phyloP scores from a whole-genome alignment of 148 eudicot species.

The Gaultheria prostrata region DNA sequence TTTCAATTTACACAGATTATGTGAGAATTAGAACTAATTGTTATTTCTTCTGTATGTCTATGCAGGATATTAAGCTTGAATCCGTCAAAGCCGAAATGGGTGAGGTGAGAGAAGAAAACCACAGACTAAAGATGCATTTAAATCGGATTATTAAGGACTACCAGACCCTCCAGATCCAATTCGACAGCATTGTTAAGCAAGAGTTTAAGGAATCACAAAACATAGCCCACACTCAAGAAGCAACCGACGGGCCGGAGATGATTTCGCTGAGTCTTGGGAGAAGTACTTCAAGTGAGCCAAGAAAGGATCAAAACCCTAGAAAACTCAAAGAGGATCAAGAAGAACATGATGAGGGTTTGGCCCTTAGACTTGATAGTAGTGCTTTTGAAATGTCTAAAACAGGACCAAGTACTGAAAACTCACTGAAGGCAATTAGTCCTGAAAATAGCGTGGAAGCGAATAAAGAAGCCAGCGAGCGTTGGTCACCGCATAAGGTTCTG shows the following conservation, averaged over 20 bases:
- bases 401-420: not conserved
- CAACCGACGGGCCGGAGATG: conserved; percentile 33
- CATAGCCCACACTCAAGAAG: conserved; percentile 5
- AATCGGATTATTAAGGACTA: conserved; percentile 61
- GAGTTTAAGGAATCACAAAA: conserved; percentile 22
- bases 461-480: conserved; percentile 36
- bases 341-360: conserved; percentile 35
- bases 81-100: conserved; percentile 65
- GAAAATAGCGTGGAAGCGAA: conserved; percentile 46
- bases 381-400: conserved; percentile 29
- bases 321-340: conserved; percentile 19
- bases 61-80: conserved; percentile 48
- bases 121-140: conserved; percentile 53
- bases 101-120: conserved; percentile 77
- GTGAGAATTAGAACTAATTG: not conserved
- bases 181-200: conserved; percentile 36
- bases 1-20: too few relatives aligned
- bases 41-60: not conserved
- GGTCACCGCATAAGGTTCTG: conserved; percentile 25
- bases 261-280: conserved; percentile 79
- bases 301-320: conserved; percentile 16
- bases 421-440: conserved; percentile 26
- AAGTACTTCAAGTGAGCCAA: conserved; percentile 31
- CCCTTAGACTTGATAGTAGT: conserved; percentile 51
- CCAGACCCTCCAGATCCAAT: conserved; percentile 55